Percentiles rank a stretch among this genome's conserved stretches.
Evolutionary conservation across 1,284 basidiomycete species (phyloP).

Genomic region (Pholiota adiposa): DNA sequence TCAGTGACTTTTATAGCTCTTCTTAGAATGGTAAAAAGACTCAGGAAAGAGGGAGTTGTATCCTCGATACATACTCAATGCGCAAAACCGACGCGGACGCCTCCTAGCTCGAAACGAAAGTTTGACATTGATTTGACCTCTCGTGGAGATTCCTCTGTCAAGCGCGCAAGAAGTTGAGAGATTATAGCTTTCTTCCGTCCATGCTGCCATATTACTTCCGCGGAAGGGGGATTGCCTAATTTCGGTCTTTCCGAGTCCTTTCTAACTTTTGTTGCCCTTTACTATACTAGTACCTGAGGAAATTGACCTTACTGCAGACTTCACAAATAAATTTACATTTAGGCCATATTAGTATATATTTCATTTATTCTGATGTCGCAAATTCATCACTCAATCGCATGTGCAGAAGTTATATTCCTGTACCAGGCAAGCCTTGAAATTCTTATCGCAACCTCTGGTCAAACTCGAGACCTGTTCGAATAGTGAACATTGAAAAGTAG

Average conservation of each 20-base stretch:
- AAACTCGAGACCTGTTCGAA: background rate
- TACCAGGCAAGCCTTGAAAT: too few species aligned
- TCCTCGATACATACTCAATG: conserved; percentile 29
- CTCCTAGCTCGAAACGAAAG: conserved; percentile 37
- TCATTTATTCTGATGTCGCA: background rate
- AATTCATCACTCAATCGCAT: background rate
- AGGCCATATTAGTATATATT: background rate
- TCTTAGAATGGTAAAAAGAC: conserved; percentile 41
- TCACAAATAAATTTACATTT: background rate
- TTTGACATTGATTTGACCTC: conserved; percentile 21
- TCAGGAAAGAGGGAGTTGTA: conserved; percentile 27
- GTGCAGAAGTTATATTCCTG: background rate
- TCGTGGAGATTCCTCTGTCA: conserved; percentile 28
- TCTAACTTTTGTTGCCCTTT: background rate
- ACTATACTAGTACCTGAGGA: background rate
- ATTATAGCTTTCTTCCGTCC: background rate
- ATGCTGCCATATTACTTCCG: background rate
- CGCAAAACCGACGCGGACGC: conserved; percentile 27
- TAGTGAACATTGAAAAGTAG: background rate
- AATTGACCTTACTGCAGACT: background rate
- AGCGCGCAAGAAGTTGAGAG: conserved; percentile 22
- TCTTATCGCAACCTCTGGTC: too few species aligned
- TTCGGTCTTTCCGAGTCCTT: background rate
- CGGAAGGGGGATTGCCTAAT: background rate
- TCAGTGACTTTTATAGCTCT: conserved; percentile 32